A percentile compares a stretch with the other conserved stretches of the same genome.
These are phyloP conservation scores for Stagonosporopsis vannaccii DNA, from an alignment of 2,329 filamentous ascomycete genomes.

Conservation along the genomic window DNA sequence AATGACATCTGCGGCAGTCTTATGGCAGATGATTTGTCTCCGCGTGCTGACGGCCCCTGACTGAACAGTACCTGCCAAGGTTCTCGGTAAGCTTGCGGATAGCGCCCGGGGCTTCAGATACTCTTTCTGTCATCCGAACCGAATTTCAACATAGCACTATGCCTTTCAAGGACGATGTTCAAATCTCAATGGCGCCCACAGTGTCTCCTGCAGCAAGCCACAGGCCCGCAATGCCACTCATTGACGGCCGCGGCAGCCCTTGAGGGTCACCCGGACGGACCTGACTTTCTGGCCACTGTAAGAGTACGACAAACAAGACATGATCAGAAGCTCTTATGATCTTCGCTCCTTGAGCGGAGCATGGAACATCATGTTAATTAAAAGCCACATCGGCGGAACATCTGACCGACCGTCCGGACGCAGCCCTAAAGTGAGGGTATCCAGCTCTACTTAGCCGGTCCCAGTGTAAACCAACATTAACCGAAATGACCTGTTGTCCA, in stretches of 20 bases:
- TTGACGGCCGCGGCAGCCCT: not conserved
- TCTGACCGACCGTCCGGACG: slow-evolving; percentile 26
- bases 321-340: no score
- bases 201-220: slow-evolving; percentile 16
- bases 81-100: slow-evolving; percentile 14
- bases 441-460: slow-evolving; percentile 1
- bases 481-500: slow-evolving; percentile 32
- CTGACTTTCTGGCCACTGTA: not conserved
- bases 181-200: slow-evolving; percentile 8
- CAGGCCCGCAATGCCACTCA: slow-evolving; percentile 6
- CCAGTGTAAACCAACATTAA: slow-evolving; percentile 20
- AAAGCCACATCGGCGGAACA: slow-evolving; percentile 19
- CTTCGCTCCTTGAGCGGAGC: not conserved
- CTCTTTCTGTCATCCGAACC: slow-evolving; percentile 9
- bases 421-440: slow-evolving; percentile 14
- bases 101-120: slow-evolving; percentile 12
- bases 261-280: not conserved
- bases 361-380: not conserved
- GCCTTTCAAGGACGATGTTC: slow-evolving; percentile 3
- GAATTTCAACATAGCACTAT: slow-evolving; percentile 9
- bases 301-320: not conserved
- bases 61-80: slow-evolving; percentile 17
- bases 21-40: not conserved
- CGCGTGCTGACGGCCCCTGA: slow-evolving; percentile 10
- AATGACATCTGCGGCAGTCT: not conserved